Percentiles rank a stretch among this genome's conserved stretches.
phyloP scores from a whole-genome alignment of 225 moss, liverwort and hornwort species.

The Sphagnum contortum region DNA sequence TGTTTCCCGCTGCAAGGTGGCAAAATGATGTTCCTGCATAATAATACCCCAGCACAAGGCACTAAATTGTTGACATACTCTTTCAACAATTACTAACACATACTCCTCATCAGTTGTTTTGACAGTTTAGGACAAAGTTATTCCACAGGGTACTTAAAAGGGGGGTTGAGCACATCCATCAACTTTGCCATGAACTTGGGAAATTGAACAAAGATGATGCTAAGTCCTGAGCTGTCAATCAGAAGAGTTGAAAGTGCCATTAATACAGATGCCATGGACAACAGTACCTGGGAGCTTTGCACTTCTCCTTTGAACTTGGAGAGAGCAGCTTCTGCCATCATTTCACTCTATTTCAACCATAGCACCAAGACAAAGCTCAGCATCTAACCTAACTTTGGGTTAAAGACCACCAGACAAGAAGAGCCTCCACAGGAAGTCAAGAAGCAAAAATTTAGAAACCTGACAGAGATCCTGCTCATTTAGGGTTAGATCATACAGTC shows the following conservation, averaged over 20 bases:
- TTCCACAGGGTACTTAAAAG: no score
- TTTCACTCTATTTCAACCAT: constrained; percentile 63
- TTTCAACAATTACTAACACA: no score
- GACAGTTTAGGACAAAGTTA: no score
- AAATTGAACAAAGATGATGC: no score
- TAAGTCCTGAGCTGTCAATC: no score
- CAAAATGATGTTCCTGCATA: constrained; percentile 75
- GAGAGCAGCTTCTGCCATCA: constrained; percentile 94
- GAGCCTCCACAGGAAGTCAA: background rate
- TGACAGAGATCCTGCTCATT: background rate
- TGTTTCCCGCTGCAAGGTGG: constrained; percentile 90
- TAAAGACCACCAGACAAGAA: background rate
- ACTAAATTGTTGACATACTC: no score
- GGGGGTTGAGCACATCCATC: no score
- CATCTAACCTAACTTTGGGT: no score
- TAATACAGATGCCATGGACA: no score
- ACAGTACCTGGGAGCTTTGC: constrained; percentile 69
- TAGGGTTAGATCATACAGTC: background rate
- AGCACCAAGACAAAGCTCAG: background rate
- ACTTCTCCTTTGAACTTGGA: constrained; percentile 96
- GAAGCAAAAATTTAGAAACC: background rate
- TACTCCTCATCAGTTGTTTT: no score
- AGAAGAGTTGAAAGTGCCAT: no score
- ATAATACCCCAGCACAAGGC: background rate
- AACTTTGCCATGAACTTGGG: no score